phyloP scores from a whole-genome alignment of 352 stramenopile genomes.

The Phytophthora sojae region DNA sequence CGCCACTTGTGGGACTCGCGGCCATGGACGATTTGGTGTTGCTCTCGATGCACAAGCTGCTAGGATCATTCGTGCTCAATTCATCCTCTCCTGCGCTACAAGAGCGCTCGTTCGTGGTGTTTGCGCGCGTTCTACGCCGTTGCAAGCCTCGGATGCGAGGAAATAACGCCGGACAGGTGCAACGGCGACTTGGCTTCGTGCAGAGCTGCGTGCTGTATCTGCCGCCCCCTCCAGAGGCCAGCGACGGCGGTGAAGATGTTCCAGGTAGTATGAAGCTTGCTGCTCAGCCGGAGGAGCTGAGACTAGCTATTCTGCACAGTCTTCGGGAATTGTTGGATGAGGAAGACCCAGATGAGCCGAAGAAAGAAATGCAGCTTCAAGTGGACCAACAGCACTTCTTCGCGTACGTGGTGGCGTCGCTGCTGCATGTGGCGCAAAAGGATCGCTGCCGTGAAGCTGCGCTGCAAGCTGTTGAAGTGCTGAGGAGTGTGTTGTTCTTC shows the following conservation, averaged over 20 bases:
- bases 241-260: conserved; percentile 15
- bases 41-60: conserved; percentile 67
- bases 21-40: conserved; percentile 76
- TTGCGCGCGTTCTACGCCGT: conserved; percentile 42
- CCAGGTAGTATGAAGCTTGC: conserved; percentile 24
- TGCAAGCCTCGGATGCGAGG: conserved; percentile 39
- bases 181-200: conserved; percentile 47
- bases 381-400: conserved; percentile 70
- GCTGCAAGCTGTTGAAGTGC: conserved; percentile 47
- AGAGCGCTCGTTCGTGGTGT: conserved; percentile 33
- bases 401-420: conserved; percentile 66
- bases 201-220: conserved; percentile 72
- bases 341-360: conserved; percentile 5
- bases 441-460: conserved; percentile 56
- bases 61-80: conserved; percentile 40
- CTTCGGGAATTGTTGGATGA: conserved; percentile 46
- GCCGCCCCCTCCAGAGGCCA: conserved; percentile 45
- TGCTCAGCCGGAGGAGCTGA: conserved; percentile 69
- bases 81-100: conserved; percentile 24
- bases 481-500: conserved; percentile 48
- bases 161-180: conserved; percentile 16
- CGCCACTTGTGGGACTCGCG: conserved; percentile 24
- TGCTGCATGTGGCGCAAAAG: conserved; percentile 67
- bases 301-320: conserved; percentile 54
- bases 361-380: conserved; percentile 26